phyloP scores from a whole-genome alignment of 257 asterid species.

The Cruciata laevipes region DNA sequence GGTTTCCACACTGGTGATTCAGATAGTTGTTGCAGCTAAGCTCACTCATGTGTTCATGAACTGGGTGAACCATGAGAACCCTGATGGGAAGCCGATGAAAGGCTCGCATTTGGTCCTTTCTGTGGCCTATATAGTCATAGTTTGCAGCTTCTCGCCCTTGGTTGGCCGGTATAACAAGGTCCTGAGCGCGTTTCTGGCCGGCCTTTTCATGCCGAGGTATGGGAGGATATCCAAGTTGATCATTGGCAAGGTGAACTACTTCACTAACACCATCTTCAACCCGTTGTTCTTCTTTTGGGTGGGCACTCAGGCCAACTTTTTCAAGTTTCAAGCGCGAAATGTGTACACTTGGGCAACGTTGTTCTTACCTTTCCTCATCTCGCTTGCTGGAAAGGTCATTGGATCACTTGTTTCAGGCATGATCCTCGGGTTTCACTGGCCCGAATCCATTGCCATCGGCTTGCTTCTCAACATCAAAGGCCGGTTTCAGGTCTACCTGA shows the following conservation, averaged over 20 bases:
- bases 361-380: conserved; percentile 32
- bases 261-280: conserved; percentile 53
- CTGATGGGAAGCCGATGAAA: conserved; percentile 87
- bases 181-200: conserved; percentile 74
- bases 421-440: conserved; percentile 78
- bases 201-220: conserved; percentile 83
- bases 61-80: conserved; percentile 86
- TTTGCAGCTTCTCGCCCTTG: conserved; percentile 56
- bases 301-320: conserved; percentile 48
- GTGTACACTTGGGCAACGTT: conserved; percentile 41
- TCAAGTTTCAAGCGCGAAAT: conserved; percentile 27
- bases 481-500: conserved; percentile 75
- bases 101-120: conserved; percentile 73
- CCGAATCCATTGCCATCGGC: conserved; percentile 75
- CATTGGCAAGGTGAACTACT: conserved; percentile 61
- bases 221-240: conserved; percentile 83
- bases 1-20: conserved; percentile 32
- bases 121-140: conserved; percentile 51
- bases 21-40: conserved; percentile 50
- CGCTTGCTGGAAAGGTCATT: conserved; percentile 52
- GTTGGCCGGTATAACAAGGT: conserved; percentile 41
- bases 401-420: conserved; percentile 64
- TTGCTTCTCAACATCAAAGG: conserved; percentile 80
- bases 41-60: conserved; percentile 61
- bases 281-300: conserved; percentile 92